Evolutionary conservation across 2,329 filamentous ascomycete species (phyloP).

Genomic region (Aspergillus piperis): DNA sequence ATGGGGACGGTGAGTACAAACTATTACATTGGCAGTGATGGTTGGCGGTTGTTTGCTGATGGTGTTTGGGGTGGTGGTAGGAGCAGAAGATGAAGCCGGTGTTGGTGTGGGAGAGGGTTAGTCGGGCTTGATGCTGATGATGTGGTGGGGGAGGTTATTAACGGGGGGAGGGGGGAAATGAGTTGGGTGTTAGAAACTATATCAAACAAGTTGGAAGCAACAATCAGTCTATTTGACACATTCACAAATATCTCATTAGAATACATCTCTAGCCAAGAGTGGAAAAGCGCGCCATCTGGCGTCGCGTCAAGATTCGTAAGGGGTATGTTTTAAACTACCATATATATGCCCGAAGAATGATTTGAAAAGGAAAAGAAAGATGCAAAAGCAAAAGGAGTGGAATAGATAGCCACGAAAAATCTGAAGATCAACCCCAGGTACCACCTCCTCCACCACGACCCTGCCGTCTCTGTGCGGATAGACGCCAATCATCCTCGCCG

Average conservation of each 20-base stretch:
- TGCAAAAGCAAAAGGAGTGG: not conserved
- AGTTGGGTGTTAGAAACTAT: not conserved
- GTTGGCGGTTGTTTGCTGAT: not conserved
- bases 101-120: conserved; percentile 5
- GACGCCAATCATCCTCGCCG: conserved; percentile 90
- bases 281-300: not conserved
- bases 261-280: not conserved
- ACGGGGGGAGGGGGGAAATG: not conserved
- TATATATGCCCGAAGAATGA: conserved; percentile 6
- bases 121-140: not conserved
- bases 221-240: not conserved
- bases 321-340: conserved; percentile 13
- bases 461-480: conserved; percentile 82
- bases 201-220: not conserved
- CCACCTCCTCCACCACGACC: conserved; percentile 85
- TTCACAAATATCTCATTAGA: not conserved
- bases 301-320: not conserved
- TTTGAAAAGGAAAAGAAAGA: not conserved
- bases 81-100: conserved; percentile 1
- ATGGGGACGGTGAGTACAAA: not conserved
- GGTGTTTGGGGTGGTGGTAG: not conserved
- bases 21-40: not conserved
- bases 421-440: conserved; percentile 69
- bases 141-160: too few relatives aligned
- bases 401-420: not conserved